Conservation (phyloP, 2,329 filamentous ascomycete species). For the Pezicula radicicola region DNA sequence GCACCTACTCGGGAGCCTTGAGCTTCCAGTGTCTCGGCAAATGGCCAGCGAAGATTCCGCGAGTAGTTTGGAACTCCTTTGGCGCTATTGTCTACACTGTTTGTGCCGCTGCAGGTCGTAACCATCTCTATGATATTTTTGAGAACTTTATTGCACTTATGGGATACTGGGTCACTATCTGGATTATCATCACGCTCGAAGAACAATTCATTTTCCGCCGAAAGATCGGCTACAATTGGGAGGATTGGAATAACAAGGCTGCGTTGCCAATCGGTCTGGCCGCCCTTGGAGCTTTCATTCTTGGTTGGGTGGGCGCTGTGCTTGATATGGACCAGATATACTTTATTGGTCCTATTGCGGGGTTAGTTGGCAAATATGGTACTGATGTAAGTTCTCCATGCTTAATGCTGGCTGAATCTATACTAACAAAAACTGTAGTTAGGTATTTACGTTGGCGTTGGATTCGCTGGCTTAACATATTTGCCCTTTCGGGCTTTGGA, state of each 20-base stretch:
- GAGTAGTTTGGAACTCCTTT: conserved; percentile 43
- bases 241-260: conserved; percentile 52
- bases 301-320: conserved; percentile 64
- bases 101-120: conserved; percentile 44
- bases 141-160: conserved; percentile 66
- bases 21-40: conserved; percentile 61
- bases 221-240: conserved; percentile 52
- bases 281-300: conserved; percentile 54
- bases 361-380: conserved; percentile 18
- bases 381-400: not conserved
- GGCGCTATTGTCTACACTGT: conserved; percentile 11
- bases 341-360: conserved; percentile 61
- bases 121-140: conserved; percentile 59
- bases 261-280: conserved; percentile 60
- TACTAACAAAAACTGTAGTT: too few relatives aligned
- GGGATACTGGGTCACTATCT: conserved; percentile 67
- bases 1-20: conserved; percentile 60
- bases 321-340: conserved; percentile 66
- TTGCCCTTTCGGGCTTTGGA: too few relatives aligned
- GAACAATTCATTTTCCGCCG: conserved; percentile 60
- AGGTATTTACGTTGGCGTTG: too few relatives aligned
- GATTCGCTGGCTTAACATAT: too few relatives aligned
- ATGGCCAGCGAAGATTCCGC: conserved; percentile 53
- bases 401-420: too few relatives aligned
- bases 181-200: conserved; percentile 56